Conservation (phyloP, 192 early-diverging fungal species). For the Glomus cerebriforme region DNA sequence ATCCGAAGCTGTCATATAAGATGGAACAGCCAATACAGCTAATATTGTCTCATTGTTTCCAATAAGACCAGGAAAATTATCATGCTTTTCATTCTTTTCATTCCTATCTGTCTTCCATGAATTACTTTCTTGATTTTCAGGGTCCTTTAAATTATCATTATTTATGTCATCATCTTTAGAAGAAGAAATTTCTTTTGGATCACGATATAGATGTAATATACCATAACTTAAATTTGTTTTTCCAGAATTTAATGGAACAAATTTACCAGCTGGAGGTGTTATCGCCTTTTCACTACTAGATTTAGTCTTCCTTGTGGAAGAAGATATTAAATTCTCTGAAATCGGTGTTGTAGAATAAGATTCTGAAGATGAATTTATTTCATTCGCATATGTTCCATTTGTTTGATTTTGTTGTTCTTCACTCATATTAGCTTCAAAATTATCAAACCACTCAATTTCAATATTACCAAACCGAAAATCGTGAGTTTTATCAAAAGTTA, state of each 20-base stretch:
- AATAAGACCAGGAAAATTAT: background rate
- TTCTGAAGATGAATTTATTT: constrained; percentile 13
- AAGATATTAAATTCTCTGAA: background rate
- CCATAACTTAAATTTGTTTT: constrained; percentile 45
- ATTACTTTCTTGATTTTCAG: background rate
- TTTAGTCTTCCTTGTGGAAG: constrained; percentile 4
- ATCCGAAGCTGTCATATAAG: constrained; percentile 87
- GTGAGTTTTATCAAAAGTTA: constrained; percentile 21
- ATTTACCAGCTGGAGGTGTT: constrained; percentile 7
- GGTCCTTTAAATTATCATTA: background rate
- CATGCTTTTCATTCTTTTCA: background rate
- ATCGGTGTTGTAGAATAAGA: no score
- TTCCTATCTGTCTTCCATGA: background rate
- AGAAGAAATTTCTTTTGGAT: constrained; percentile 36
- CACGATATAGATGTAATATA: constrained; percentile 67
- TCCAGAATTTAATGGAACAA: constrained; percentile 27
- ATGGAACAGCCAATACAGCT: constrained; percentile 80
- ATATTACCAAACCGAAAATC: constrained; percentile 40
- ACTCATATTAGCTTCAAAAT: constrained; percentile 17
- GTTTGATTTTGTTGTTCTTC: constrained; percentile 4
- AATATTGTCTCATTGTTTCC: constrained; percentile 21
- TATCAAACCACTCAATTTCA: constrained; percentile 39
- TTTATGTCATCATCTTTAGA: background rate
- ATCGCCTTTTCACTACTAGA: constrained; percentile 13
- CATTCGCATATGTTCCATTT: background rate